Evolutionary conservation across 768 basidiomycete species (phyloP), one percentile per base, ranked within the genome.

Genomic region (Leucocoprinus sp.): DNA sequence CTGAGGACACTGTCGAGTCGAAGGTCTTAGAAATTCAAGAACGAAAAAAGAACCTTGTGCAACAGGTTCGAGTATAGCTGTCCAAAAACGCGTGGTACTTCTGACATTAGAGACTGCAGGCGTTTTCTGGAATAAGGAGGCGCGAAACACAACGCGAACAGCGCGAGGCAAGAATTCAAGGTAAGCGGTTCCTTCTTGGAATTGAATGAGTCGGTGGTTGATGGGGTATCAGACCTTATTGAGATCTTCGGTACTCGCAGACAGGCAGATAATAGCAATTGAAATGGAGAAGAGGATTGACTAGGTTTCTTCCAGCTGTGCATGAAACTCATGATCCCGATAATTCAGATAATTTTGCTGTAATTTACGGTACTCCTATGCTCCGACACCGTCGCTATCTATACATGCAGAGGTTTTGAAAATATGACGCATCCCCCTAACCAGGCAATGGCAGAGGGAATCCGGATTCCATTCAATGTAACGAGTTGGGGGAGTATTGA

Each of bases 1-100:
- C 91, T 0, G 90, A 92, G 54, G 74, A 91, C 54, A 93, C 91
- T 0, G 82, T 93, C 1, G 91, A 93, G 61, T 75, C 85, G 9
- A 91, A 87, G 62, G 90, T 81, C 34, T 70, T 93, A 35, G 88
- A 87, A 19, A 93, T 93, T 49, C 91, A 93, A 59, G 84, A 87
- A 48, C 74, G 74, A 56, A 93, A 93, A 67, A 91, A 90, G 64
- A 66, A 64, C 24, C 60, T 93, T 33, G 80, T 93, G 45, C 71
- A 84, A 55, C 78, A 90, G 65, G 88, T 84, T 52, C 14, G 55
- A 49, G 3, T 31, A 6, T 37, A 15, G n/a, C 36, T 15, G 21
- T 33, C 37, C 19, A n/a, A 3, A 11, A 8, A 4, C 42, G 36
- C 28, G 42, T 33, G 34, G 18, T 9, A 19, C 28, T 23, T 31